Conservation (phyloP, 2,329 filamentous ascomycete species). For the Chaetomium sp. region DNA sequence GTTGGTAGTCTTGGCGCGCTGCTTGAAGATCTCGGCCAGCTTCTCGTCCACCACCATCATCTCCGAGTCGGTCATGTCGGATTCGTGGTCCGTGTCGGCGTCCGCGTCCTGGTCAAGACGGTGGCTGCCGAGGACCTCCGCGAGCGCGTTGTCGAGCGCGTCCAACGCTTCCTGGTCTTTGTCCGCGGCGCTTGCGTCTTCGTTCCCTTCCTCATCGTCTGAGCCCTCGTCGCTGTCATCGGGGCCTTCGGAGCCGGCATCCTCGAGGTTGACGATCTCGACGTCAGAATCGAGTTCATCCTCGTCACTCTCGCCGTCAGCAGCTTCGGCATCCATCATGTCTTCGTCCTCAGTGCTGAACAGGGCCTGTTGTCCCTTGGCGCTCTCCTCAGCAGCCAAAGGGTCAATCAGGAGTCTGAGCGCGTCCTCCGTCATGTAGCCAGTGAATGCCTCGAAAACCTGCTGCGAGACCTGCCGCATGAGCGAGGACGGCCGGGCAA, state of each 20-base stretch:
- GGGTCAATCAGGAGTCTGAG: slow-evolving; percentile 68
- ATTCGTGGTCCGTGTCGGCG: slow-evolving; percentile 62
- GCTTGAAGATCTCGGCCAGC: slow-evolving; percentile 81
- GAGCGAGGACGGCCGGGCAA: slow-evolving; percentile 80
- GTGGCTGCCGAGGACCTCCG: slow-evolving; percentile 75
- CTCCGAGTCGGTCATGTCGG: slow-evolving; percentile 92
- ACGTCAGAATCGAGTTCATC: slow-evolving; percentile 48
- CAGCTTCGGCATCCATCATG: slow-evolving; percentile 55
- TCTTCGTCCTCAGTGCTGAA: slow-evolving; percentile 71
- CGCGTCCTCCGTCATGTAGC: slow-evolving; percentile 71
- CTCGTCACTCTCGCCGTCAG: slow-evolving; percentile 46
- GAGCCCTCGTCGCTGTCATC: slow-evolving; percentile 42
- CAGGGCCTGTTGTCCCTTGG: slow-evolving; percentile 80
- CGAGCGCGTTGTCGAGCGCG: slow-evolving; percentile 72
- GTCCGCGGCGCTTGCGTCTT: slow-evolving; percentile 48
- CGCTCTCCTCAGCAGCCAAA: slow-evolving; percentile 75
- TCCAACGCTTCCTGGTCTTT: slow-evolving; percentile 49
- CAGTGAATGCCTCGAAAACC: slow-evolving; percentile 81
- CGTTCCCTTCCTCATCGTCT: slow-evolving; percentile 46
- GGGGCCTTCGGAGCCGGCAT: slow-evolving; percentile 45
- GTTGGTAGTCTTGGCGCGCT: slow-evolving; percentile 66
- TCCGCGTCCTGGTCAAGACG: slow-evolving; percentile 61
- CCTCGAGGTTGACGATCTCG: slow-evolving; percentile 48
- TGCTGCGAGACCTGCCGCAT: slow-evolving; percentile 85
- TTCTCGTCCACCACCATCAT: slow-evolving; percentile 89